Percentiles rank a stretch among this genome's conserved stretches.
phyloP scores from a whole-genome alignment of 2,329 filamentous ascomycete species.

The Cryphonectria parasitica region DNA sequence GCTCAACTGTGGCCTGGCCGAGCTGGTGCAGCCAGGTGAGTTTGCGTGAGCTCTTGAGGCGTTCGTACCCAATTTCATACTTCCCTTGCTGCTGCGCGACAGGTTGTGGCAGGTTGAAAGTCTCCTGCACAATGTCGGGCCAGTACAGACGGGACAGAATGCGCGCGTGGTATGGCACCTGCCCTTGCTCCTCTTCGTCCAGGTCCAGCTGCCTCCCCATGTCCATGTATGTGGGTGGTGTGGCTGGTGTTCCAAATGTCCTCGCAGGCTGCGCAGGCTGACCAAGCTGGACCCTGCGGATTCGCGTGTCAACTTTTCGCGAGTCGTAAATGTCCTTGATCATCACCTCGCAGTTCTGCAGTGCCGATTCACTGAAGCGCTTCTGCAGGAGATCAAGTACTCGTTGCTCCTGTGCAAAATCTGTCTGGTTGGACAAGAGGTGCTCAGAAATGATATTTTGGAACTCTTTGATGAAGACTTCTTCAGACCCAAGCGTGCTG shows the following conservation, averaged over 20 bases:
- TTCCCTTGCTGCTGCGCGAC: conserved; percentile 65
- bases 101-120: conserved; percentile 64
- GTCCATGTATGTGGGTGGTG: conserved; percentile 6
- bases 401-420: conserved; percentile 78
- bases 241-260: conserved; percentile 32
- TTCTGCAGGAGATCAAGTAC: conserved; percentile 87
- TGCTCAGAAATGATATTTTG: conserved; percentile 87
- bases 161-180: conserved; percentile 72
- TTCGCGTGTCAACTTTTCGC: conserved; percentile 68
- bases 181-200: conserved; percentile 51
- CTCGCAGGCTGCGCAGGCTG: conserved; percentile 27
- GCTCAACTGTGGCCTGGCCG: conserved; percentile 77
- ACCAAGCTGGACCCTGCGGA: conserved; percentile 58
- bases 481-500: conserved; percentile 83
- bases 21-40: conserved; percentile 86
- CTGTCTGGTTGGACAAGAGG: conserved; percentile 66
- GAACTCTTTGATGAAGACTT: conserved; percentile 92
- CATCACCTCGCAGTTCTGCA: conserved; percentile 98
- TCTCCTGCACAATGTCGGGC: conserved; percentile 76
- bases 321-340: conserved; percentile 90
- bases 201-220: conserved; percentile 33
- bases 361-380: conserved; percentile 79
- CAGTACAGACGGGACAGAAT: conserved; percentile 93
- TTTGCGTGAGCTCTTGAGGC: conserved; percentile 81
- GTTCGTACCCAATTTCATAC: conserved; percentile 78